Conservation (phyloP, 495 filamentous ascomycete genomes). For the Oidiodendron maius region DNA sequence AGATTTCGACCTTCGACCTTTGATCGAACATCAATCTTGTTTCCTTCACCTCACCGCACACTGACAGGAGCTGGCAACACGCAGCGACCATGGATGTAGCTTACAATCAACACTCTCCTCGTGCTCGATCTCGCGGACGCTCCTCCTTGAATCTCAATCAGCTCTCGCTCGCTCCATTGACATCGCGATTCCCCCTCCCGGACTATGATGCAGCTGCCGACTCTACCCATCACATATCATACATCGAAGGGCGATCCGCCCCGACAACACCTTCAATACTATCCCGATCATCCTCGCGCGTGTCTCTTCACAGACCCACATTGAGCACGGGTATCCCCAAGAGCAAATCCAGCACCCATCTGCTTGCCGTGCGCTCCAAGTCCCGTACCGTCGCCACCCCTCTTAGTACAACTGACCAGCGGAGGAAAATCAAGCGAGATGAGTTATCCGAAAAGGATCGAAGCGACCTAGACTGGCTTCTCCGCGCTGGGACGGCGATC, state of each 20-base stretch:
- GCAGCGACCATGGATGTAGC: conserved; percentile 40
- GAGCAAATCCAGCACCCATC: conserved; percentile 32
- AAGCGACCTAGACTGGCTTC: conserved; percentile 64
- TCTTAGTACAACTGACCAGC: conserved; percentile 7
- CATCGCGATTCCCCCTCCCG: conserved; percentile 50
- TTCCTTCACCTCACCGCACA: too few relatives aligned
- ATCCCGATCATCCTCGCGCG: conserved; percentile 39
- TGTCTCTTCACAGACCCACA: conserved; percentile 14
- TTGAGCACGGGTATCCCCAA: conserved; percentile 15
- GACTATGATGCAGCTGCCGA: conserved; percentile 41
- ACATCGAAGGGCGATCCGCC: conserved; percentile 48
- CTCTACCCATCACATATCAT: conserved; percentile 30
- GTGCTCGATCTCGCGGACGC: conserved; percentile 38
- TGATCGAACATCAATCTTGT: too few relatives aligned
- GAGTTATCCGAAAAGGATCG: conserved; percentile 19
- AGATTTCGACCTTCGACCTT: conserved; percentile 6
- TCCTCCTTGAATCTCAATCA: conserved; percentile 42
- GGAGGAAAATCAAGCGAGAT: conserved; percentile 6
- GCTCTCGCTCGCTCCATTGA: conserved; percentile 59
- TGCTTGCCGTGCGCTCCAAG: conserved; percentile 16
- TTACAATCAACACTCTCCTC: conserved; percentile 45
- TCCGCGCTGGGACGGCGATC: conserved; percentile 64
- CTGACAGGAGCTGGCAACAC: too few relatives aligned
- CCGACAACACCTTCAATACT: conserved; percentile 54
- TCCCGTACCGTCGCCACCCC: conserved; percentile 13